These are phyloP conservation scores for Rhynchosporium graminicola DNA, from an alignment of 2,329 filamentous ascomycete genomes.

Conservation along the genomic window DNA sequence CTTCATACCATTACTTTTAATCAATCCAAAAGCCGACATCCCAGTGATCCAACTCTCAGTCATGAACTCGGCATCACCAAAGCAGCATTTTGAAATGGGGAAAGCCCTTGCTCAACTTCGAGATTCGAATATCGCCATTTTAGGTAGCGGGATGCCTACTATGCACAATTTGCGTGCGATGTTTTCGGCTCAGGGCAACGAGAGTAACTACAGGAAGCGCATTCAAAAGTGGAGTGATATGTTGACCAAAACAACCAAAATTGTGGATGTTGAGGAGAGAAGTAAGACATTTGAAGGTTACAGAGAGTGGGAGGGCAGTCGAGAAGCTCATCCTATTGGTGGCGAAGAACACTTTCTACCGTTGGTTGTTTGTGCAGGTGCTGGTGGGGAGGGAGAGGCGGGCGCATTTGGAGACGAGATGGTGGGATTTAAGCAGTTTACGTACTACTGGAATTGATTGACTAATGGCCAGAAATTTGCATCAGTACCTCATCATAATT, in stretches of 20 bases:
- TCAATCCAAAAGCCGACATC: conserved; percentile 43
- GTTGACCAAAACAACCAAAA: conserved; percentile 41
- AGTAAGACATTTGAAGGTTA: conserved; percentile 48
- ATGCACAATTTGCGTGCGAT: conserved; percentile 68
- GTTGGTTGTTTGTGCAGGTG: conserved; percentile 57
- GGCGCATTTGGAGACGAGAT: conserved; percentile 31
- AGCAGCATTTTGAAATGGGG: conserved; percentile 67
- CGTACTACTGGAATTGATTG: conserved; percentile 31
- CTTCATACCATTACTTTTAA: conserved; percentile 47
- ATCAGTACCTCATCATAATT: no score
- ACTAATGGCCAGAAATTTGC: neutral
- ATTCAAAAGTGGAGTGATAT: conserved; percentile 55
- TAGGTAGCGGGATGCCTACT: conserved; percentile 70
- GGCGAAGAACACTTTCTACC: conserved; percentile 62
- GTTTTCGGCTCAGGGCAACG: conserved; percentile 48
- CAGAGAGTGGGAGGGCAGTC: conserved; percentile 53
- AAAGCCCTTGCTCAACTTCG: conserved; percentile 65
- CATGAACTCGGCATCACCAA: conserved; percentile 58
- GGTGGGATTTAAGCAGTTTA: conserved; percentile 26
- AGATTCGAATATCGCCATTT: conserved; percentile 66
- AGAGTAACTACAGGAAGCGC: conserved; percentile 57
- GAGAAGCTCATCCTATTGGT: conserved; percentile 58
- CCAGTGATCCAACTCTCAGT: conserved; percentile 74
- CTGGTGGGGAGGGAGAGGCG: conserved; percentile 51
- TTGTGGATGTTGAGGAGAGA: conserved; percentile 40